A percentile compares a stretch with the other conserved stretches of the same genome.
Evolutionary conservation across 2,329 filamentous ascomycete species (phyloP).

Genomic region (Anthostomella pinea): DNA sequence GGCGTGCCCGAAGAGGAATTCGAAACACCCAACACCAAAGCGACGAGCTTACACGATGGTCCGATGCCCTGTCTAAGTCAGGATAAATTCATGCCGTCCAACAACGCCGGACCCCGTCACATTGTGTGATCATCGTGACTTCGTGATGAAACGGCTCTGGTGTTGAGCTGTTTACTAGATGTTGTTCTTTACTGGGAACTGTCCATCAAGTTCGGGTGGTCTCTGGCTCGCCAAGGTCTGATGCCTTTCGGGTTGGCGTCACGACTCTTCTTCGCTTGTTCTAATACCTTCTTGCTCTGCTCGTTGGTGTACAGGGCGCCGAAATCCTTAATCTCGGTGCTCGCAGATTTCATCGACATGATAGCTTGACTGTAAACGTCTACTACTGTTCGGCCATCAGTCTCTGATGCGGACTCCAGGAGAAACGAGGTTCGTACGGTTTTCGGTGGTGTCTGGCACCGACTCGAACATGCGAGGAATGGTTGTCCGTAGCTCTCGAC

Average conservation of each 20-base stretch:
- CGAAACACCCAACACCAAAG: no score
- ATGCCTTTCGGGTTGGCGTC: conserved; percentile 55
- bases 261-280: conserved; percentile 51
- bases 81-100: no score
- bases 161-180: no score
- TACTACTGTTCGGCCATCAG: conserved; percentile 43
- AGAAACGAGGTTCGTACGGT: conserved; percentile 39
- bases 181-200: conserved; percentile 8
- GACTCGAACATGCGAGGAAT: conserved; percentile 52
- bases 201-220: conserved; percentile 58
- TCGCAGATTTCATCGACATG: conserved; percentile 45
- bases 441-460: conserved; percentile 44
- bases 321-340: conserved; percentile 52
- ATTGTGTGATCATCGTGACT: conserved; percentile 2
- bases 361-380: conserved; percentile 46
- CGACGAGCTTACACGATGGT: no score
- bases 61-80: no score
- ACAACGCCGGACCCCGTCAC: not conserved
- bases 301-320: conserved; percentile 45
- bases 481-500: conserved; percentile 46
- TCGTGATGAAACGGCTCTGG: conserved; percentile 3
- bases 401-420: not conserved
- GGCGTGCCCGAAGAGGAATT: no score
- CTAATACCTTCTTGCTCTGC: conserved; percentile 47
- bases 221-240: conserved; percentile 55